These are phyloP conservation scores for Phyllosticta citrichinensis DNA, from an alignment of 2,329 filamentous ascomycete species.

Conservation along the genomic window DNA sequence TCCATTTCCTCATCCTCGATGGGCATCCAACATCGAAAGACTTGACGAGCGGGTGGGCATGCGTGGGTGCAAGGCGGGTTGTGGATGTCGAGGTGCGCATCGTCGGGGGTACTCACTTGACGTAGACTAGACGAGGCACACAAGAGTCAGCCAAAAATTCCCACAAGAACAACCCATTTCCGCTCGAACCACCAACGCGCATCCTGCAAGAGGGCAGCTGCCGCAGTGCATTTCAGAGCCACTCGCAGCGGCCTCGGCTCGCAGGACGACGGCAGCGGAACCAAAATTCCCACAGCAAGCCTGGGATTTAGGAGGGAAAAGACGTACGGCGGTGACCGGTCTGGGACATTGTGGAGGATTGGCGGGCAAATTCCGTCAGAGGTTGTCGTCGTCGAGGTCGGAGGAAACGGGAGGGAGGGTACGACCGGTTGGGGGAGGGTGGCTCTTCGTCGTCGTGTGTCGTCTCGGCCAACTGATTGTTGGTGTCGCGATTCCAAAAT, in stretches of 20 bases:
- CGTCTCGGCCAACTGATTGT: constrained; percentile 3
- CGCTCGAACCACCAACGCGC: neutral
- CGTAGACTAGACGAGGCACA: constrained; percentile 5
- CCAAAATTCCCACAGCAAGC: neutral
- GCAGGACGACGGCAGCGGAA: neutral
- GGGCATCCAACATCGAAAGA: neutral
- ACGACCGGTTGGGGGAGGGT: neutral
- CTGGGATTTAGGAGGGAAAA: constrained; percentile 9
- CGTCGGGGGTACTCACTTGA: constrained; percentile 4
- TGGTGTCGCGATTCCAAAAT: constrained; percentile 3
- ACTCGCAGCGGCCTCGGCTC: neutral
- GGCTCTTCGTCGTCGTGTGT: constrained; percentile 7
- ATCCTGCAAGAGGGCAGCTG: neutral
- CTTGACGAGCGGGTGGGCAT: neutral
- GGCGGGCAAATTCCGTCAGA: constrained; percentile 10
- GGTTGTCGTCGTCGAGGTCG: neutral
- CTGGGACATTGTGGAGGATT: constrained; percentile 70
- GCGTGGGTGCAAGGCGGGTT: neutral
- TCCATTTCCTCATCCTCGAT: neutral
- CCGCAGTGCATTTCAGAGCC: neutral
- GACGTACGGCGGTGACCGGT: constrained; percentile 80
- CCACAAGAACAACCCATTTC: neutral
- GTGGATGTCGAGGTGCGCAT: neutral
- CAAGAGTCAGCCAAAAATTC: constrained; percentile 7
- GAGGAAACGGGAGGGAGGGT: neutral